Conservation (phyloP, 164 flowering plant genomes). For the Chloranthus sessilifolius region DNA sequence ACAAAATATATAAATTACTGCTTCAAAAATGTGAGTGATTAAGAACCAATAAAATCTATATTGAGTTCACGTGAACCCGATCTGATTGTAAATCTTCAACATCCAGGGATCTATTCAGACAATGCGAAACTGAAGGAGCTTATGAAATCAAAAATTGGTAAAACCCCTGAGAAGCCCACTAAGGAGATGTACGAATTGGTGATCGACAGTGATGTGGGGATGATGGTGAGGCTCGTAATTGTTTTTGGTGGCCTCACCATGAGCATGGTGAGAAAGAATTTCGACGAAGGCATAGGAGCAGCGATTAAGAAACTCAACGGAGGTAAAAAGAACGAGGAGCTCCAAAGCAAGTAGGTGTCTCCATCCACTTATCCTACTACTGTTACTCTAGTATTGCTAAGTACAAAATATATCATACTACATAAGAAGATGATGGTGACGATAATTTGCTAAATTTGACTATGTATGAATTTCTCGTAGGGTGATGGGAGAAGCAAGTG, state of each 20-base stretch:
- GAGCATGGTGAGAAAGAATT: conserved; percentile 52
- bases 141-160: conserved; percentile 37
- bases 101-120: conserved; percentile 52
- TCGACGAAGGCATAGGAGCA: conserved; percentile 50
- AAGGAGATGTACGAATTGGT: conserved; percentile 53
- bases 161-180: conserved; percentile 43
- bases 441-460: too few species aligned
- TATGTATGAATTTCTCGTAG: conserved; percentile 18
- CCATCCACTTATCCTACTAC: not conserved
- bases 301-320: conserved; percentile 52
- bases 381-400: not conserved
- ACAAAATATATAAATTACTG: too few species aligned
- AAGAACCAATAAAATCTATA: too few species aligned
- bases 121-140: conserved; percentile 43
- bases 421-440: too few species aligned
- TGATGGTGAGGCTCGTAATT: conserved; percentile 48
- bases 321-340: conserved; percentile 48
- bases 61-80: too few species aligned
- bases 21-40: too few species aligned
- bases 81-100: too few species aligned
- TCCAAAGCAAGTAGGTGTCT: conserved; percentile 37
- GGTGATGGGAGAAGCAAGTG: conserved; percentile 51
- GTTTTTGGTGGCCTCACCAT: conserved; percentile 41
- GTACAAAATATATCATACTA: not conserved
- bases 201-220: conserved; percentile 47